Evolutionary conservation across 352 stramenopile species (phyloP), one percentile per base, ranked within the genome.

Genomic region (Phytophthora constricta): DNA sequence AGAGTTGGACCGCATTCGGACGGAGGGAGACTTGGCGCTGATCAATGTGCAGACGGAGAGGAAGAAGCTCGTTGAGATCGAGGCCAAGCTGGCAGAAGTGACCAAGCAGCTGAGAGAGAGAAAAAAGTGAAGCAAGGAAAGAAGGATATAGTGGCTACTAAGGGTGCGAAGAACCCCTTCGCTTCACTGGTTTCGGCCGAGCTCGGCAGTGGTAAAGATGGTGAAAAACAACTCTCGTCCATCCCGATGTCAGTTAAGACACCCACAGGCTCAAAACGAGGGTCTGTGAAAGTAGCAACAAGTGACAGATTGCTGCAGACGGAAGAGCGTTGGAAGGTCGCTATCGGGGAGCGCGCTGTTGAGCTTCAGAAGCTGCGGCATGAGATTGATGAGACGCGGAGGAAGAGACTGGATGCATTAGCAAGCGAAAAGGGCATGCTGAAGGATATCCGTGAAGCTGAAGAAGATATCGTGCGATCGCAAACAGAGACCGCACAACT

Each of bases 1-100:
- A 14, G 82, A 95, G 58, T 78, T 98, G 57, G 92, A 96, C n/a
- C 95, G 96, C 62, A 91, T 93, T 50, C 82, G 82, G 16, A 86
- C 80, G 0, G 82, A 91, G 33, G 82, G 80, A 28, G 82, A 91
- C 66, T 47, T 91, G 52, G 75, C 73, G 58, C 74, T 91, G 7
- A 84, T 91, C 58, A 81, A 79, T 25, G 70, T 75, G 41, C 82
- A 91, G 53, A 94, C 96, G 52, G 97, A 98, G 91, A 90, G 76
- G 42, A 91, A 97, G 57, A 97, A 95, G 52, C 82, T 96, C 58
- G 61, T 70, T 7, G 78, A 89, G 53, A 72, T 95, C 0, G 97
- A 98, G 55, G 72, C 74, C 31, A 79, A 91, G 59, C 87, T 98
- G 74, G 85, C 92, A n/a, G 69, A 91, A 60, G 86, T 92, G 20